These are phyloP conservation scores for Solanum hybrid DNA, from an alignment of 305 asterid species.

Conservation along the genomic window DNA sequence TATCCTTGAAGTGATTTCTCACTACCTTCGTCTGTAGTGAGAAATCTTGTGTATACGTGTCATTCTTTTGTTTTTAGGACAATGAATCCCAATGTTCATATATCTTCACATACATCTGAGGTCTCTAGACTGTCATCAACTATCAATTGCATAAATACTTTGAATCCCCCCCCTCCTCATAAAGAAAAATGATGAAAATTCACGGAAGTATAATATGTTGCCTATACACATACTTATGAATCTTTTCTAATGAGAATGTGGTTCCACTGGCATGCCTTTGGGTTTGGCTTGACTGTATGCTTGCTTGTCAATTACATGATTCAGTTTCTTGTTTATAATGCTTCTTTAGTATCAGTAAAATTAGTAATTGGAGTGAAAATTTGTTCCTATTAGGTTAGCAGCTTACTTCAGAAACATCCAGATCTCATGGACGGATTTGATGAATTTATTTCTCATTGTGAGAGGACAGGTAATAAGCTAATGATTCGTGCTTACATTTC, in stretches of 20 bases:
- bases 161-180: not conserved
- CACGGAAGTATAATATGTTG: not conserved
- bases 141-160: not conserved
- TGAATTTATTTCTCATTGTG: slow-evolving; percentile 46
- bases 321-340: not conserved
- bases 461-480: slow-evolving; percentile 45
- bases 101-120: not conserved
- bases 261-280: not conserved
- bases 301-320: not conserved
- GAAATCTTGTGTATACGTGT: not conserved
- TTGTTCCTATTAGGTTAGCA: slow-evolving; percentile 43
- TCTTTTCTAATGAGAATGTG: not conserved
- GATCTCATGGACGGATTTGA: slow-evolving; percentile 77
- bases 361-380: slow-evolving; percentile 5
- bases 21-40: not conserved
- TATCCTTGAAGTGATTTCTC: not conserved
- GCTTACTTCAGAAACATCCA: slow-evolving; percentile 61
- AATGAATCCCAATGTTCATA: not conserved
- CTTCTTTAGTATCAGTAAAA: not conserved
- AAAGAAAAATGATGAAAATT: not conserved
- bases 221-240: not conserved
- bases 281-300: not conserved
- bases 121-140: not conserved
- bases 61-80: not conserved
- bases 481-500: not conserved